Percentiles rank a stretch among this genome's conserved stretches.
Conservation (phyloP, 768 basidiomycete species). For the Phallus indusiatus region DNA sequence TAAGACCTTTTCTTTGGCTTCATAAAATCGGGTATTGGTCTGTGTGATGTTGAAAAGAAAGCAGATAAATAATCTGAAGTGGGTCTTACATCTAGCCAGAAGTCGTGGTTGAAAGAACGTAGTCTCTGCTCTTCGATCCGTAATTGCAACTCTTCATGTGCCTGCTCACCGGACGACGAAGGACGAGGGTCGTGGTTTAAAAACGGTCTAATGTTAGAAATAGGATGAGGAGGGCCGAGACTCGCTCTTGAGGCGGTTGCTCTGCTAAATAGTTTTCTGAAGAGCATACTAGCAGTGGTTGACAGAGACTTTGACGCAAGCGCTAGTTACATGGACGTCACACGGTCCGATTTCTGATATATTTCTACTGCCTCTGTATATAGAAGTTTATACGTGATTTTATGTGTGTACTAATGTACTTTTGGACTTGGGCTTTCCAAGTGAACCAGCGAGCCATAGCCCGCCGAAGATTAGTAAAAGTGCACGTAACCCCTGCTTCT, state of each 20-base stretch:
- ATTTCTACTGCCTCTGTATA: too few relatives aligned
- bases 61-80: slow-evolving; percentile 2
- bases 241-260: neutral
- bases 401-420: neutral
- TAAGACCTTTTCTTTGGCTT: slow-evolving; percentile 52
- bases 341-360: too few relatives aligned
- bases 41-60: slow-evolving; percentile 20
- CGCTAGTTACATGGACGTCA: too few relatives aligned
- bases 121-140: slow-evolving; percentile 61
- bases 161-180: slow-evolving; percentile 30
- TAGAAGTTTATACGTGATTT: neutral
- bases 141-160: slow-evolving; percentile 54
- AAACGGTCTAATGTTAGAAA: slow-evolving; percentile 73
- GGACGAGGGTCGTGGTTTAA: slow-evolving; percentile 80
- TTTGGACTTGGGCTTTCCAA: slow-evolving; percentile 1
- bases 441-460: slow-evolving; percentile 36
- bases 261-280: neutral
- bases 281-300: neutral
- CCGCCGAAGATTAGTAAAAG: slow-evolving; percentile 39
- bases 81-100: slow-evolving; percentile 66
- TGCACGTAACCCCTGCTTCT: slow-evolving; percentile 38
- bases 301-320: neutral
- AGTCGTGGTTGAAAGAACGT: slow-evolving; percentile 66
- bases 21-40: slow-evolving; percentile 77
- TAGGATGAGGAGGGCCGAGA: slow-evolving; percentile 65